Evolutionary conservation across 306 rosid species (phyloP), one percentile per base, ranked within the genome.

Genomic region (Adenanthera pavonina): DNA sequence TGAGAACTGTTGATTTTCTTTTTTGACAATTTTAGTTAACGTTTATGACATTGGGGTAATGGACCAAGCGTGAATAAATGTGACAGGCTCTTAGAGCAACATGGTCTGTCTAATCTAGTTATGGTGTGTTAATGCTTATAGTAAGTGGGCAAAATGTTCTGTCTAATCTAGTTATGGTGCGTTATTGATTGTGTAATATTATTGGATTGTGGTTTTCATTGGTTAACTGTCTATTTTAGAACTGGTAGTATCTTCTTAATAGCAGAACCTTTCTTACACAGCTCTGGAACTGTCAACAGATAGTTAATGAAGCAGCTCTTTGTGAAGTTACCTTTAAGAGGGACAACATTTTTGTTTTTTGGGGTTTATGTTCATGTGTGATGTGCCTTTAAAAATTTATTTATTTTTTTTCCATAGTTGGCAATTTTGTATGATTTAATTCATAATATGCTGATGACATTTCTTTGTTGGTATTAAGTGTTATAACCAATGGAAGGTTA

Each of bases 391-490:
- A 20, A 17, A 57, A 59, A 3, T 8, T 3, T 25, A 7, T 25
- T 25, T 25, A 8, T 77, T 51, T 51, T 12, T 35, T 73, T 44
- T 73, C 17, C 40, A 48, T 66, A 33, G 19, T 34, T 47, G 15
- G 34, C 49, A 30, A 46, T 62, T 75, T 52, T 51, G 20, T 44
- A 8, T 68, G 69, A 36, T 71, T 49, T 20, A 75, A 8, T 11
- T 17, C 60, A 44, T 76, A 74, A 56, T 65, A 49, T 80, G 20
- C 36, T 35, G n/a, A 40, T 35, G 80, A 34, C 34, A 61, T 73
- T 35, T 73, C 33, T 52, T 36, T 52, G 49, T 8, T 74, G 25
- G 52, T 54, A 19, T 56, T 54, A 7, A 19, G 19, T 74, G 19
- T 73, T 53, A 15, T 1, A 35, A 52, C 14, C 11, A 30, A 73